Evolutionary conservation across 1,139 yeast species (phyloP).

Genomic region (Nematodospora anomalae): DNA sequence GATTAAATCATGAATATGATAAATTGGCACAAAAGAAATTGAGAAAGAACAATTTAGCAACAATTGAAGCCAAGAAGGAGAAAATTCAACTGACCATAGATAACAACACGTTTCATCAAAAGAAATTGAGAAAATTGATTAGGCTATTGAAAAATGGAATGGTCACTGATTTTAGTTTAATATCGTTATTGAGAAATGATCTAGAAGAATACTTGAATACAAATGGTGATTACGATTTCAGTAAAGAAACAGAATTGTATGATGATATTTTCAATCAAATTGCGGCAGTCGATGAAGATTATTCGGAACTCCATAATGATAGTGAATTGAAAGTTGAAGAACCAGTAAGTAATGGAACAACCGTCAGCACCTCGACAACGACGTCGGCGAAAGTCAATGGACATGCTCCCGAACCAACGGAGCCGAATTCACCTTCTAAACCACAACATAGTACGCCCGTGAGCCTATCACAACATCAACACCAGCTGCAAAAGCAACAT

Average conservation of each 20-base stretch:
- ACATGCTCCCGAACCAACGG: constrained; percentile 5
- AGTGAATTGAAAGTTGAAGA: constrained; percentile 3
- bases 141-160: constrained; percentile 31
- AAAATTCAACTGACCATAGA: constrained; percentile 39
- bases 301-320: constrained; percentile 16
- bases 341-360: constrained; percentile 3
- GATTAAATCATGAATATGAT: constrained; percentile 37
- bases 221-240: constrained; percentile 41
- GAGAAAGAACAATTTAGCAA: constrained; percentile 38
- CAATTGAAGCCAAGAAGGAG: constrained; percentile 44
- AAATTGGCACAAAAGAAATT: constrained; percentile 41
- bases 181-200: constrained; percentile 42
- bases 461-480: constrained; percentile 4
- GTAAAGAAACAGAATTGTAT: constrained; percentile 40
- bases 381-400: constrained; percentile 5
- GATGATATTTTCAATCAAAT: constrained; percentile 40
- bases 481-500: constrained; percentile 1
- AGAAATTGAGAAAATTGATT: constrained; percentile 36
- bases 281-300: constrained; percentile 16
- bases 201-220: constrained; percentile 39
- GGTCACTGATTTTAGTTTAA: constrained; percentile 34
- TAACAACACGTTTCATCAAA: constrained; percentile 41
- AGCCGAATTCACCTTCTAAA: constrained; percentile 1
- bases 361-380: constrained; percentile 1
- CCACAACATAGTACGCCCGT: constrained; percentile 2